These are phyloP conservation scores for Huntiella omanensis DNA, from an alignment of 2,329 filamentous ascomycete species.

Conservation along the genomic window DNA sequence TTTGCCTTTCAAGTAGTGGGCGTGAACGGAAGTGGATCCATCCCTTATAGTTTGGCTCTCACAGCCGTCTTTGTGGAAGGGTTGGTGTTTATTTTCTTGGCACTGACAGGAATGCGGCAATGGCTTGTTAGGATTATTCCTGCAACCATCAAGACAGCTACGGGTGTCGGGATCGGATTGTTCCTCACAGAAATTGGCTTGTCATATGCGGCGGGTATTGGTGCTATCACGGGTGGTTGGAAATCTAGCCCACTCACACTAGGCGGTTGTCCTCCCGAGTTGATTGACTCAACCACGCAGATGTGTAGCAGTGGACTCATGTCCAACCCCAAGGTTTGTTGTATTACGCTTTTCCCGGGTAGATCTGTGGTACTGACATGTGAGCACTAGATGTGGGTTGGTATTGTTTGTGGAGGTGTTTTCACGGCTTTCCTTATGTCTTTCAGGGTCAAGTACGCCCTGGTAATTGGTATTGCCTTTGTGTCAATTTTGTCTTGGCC, in stretches of 20 bases:
- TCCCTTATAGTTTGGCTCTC: constrained; percentile 40
- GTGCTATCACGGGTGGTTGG: constrained; percentile 52
- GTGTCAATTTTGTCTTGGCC: constrained; percentile 63
- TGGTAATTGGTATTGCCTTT: constrained; percentile 52
- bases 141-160: constrained; percentile 44
- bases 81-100: constrained; percentile 43
- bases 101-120: constrained; percentile 50
- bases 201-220: constrained; percentile 68
- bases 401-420: constrained; percentile 62
- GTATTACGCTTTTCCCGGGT: neutral
- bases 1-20: constrained; percentile 51
- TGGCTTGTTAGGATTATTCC: constrained; percentile 52
- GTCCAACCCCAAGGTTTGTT: constrained; percentile 49
- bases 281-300: constrained; percentile 26
- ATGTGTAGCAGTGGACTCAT: constrained; percentile 45
- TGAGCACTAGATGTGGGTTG: constrained; percentile 52
- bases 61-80: constrained; percentile 47
- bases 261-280: constrained; percentile 48
- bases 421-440: constrained; percentile 67
- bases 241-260: constrained; percentile 53
- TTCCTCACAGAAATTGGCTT: constrained; percentile 46
- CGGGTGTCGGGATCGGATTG: constrained; percentile 45
- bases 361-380: neutral
- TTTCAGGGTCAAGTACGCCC: constrained; percentile 56
- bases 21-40: constrained; percentile 33